Evolutionary conservation across 2,329 filamentous ascomycete genomes (phyloP), one percentile per base, ranked within the genome.

Genomic region (Exutisphaerella laricina): DNA sequence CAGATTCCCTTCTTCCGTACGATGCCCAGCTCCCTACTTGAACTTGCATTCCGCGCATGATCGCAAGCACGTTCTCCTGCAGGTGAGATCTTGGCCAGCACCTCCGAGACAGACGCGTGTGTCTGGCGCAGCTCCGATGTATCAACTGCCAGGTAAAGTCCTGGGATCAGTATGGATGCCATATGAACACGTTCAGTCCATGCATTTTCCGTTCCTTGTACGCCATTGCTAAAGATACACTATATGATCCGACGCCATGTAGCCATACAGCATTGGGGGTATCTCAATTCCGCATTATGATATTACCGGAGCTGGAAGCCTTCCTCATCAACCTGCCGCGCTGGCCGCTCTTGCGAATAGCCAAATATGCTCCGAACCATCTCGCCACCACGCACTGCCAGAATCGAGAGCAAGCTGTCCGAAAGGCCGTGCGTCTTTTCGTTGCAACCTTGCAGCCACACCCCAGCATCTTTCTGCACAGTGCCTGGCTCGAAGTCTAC

Each of bases 371-470:
- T 62, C 22, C 62, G 46, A 5, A 66, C 63, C 56, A 66, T 60
- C 45, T 66, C 63, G 12, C 62, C 63, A 12, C 61, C 62, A 38
- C 64, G 49, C 9, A 56, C 55, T 4, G 63, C 61, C 10, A 66
- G 54, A 16, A 66, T 60, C 5, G 61, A 64, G 14, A 66, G 53
- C 34, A 66, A 44, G 1, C 62, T 60, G 44, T 66, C 64, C 18
- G 63, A 64, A n/a, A 90, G 84, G 46, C 90, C 90, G 65, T 97
- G 90, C 23, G 88, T 94, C 49, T 75, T 80, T 71, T 97, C 89
- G 63, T 88, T 94, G 70, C 89, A 96, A 22, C 90, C 90, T 65
- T 97, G 92, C 56, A 97, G 72, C 84, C 86, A 97, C 45, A 97
- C 74, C 3, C 89, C 89, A 10, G 87, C 84, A 32, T 82, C 79